Evolutionary conservation across 306 rosid species (phyloP), one percentile per base, ranked within the genome.

Genomic region (Glycyrrhiza uralensis): DNA sequence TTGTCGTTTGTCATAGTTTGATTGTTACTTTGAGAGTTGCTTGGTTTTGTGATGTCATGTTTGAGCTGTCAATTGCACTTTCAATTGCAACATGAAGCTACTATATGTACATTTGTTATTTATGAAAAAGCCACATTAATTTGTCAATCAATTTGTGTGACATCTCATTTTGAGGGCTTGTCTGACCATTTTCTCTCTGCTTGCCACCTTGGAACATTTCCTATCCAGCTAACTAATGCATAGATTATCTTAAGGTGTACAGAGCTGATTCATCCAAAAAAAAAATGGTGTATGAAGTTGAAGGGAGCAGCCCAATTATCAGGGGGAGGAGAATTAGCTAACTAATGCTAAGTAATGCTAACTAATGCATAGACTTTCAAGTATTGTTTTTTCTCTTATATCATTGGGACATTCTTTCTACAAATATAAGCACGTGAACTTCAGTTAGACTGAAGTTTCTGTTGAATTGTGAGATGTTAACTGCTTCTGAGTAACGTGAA

Each of bases 211-310:
- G 97, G 97, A 90, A 73, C 83, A 84, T 36, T 81, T 84, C 76
- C 86, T 90, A 45, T 88, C 98, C 26, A 88, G 96, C 92, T 85
- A 85, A 92, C 95, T 73, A 75, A 56, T 86, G 83, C 81, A 60
- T 72, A 81, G 86, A 67, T 44, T 45, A 70, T 72, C 67, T 35
- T 68, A 63, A 88, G 82, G 82, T 85, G 92, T 91, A 87, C 85
- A 90, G 76, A 83, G 76, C 78, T 72, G 80, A 82, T 79, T 75
- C 70, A 75, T 82, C 72, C 50, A 66, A 66, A 61, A 54, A 74
- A 63, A 66, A 56, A 51, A 61, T 4, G n/a, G 6, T 64, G 80
- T 68, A 58, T 39, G 66, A 76, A 29, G 64, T 49, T 54, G 76
- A 76, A 63, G 75, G 72, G 56, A 45, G 41, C 41, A 24, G 22